phyloP scores from a whole-genome alignment of 2,329 filamentous ascomycete species.

The Colletotrichum chrysophilum region DNA sequence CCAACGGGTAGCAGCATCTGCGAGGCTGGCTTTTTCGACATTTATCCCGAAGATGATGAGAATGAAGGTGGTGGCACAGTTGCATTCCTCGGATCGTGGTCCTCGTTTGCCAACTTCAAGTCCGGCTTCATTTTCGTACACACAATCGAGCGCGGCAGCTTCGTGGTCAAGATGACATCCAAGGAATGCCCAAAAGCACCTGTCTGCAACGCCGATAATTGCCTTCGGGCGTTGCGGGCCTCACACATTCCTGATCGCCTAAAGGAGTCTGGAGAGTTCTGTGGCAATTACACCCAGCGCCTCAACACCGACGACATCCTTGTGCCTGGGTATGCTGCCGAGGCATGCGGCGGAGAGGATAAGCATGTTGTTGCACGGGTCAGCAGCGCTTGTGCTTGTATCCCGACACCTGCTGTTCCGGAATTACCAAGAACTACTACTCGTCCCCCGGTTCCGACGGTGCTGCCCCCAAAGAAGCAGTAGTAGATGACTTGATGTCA shows the following conservation, averaged over 20 bases:
- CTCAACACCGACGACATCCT: conserved; percentile 9
- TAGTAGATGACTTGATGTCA: not conserved
- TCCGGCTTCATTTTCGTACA: conserved; percentile 27
- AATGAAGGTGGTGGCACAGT: conserved; percentile 24
- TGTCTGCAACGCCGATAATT: conserved; percentile 27
- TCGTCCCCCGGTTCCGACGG: conserved; percentile 25
- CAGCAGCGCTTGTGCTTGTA: conserved; percentile 25
- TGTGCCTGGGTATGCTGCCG: conserved; percentile 22
- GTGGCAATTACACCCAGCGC: conserved; percentile 19
- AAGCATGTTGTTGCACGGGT: conserved; percentile 20
- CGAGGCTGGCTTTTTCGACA: conserved; percentile 51
- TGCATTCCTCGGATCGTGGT: conserved; percentile 24
- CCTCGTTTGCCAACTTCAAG: conserved; percentile 25
- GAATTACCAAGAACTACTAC: conserved; percentile 28
- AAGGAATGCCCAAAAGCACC: conserved; percentile 19
- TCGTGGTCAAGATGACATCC: conserved; percentile 26
- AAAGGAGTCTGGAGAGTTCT: conserved; percentile 24
- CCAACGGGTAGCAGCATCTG: conserved; percentile 43
- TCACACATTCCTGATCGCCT: conserved; percentile 20
- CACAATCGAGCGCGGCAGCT: conserved; percentile 27
- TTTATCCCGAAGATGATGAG: conserved; percentile 40
- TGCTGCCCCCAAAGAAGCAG: conserved; percentile 20
- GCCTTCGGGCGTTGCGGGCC: conserved; percentile 24
- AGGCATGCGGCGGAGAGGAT: conserved; percentile 15
- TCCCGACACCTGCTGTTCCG: conserved; percentile 26